Conservation (phyloP, 2,329 filamentous ascomycete genomes). For the Apiospora arundinis region DNA sequence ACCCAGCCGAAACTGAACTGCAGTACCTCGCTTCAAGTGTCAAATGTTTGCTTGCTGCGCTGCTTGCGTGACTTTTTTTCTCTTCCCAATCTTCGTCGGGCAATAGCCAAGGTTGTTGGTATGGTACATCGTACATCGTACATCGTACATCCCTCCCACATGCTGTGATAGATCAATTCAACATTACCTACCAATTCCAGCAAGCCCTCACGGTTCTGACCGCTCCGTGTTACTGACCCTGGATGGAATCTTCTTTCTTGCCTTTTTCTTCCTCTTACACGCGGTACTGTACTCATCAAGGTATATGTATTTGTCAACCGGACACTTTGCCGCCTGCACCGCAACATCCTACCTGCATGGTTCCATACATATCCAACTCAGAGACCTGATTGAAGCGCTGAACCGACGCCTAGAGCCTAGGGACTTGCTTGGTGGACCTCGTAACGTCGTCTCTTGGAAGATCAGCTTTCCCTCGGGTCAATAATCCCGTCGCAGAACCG, state of each 20-base stretch:
- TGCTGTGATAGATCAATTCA: not conserved
- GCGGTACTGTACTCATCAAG: not conserved
- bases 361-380: not conserved
- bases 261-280: too few relatives aligned
- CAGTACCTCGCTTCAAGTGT: too few relatives aligned
- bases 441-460: conserved; percentile 10
- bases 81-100: not conserved
- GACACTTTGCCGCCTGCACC: not conserved
- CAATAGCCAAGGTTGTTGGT: not conserved
- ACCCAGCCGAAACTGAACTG: too few relatives aligned
- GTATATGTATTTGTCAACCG: not conserved
- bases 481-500: conserved; percentile 7
- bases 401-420: not conserved
- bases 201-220: conserved; percentile 1
- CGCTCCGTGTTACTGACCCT: not conserved
- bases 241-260: not conserved
- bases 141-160: not conserved
- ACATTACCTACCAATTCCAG: not conserved
- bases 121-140: not conserved
- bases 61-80: not conserved
- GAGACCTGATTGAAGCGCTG: not conserved
- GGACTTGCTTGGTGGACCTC: conserved; percentile 3
- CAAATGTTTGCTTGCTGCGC: not conserved
- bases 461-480: conserved; percentile 4
- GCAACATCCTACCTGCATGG: not conserved